Base-by-base conservation (phyloP, 2,329 filamentous ascomycete species). In the Trichophyton rubrum region DNA sequence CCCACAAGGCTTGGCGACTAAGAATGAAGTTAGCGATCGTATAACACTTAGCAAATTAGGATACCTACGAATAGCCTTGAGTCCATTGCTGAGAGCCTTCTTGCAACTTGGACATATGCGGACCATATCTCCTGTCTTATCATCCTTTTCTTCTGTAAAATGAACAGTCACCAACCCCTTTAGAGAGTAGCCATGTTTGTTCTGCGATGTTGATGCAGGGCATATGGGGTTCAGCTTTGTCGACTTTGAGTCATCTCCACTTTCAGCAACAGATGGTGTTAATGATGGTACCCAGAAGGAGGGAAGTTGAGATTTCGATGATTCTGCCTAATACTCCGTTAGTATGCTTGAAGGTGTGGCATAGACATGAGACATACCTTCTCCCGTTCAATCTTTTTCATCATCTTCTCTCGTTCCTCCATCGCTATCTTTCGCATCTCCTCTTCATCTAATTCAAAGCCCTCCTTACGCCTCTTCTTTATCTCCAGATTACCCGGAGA, bases 271-370 rank as follows among this genome's bases (percentile, higher is more conserved):
- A 0, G 79, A 79, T 0, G 90, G 90, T 0, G 88, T 95, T 61
- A 92, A 82, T 0, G 87, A 89, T 0, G 90, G 92, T 11, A 92
- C 87, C 93, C 92, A 97, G 75, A 97, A 97, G 0, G 90, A 95
- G 0, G 90, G 89, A 0, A 96, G 76, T 15, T 81, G 80, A 0
- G 83, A 81, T 72, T 87, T 88, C 7, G 81, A 78, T 2, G 84
- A 81, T 69, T 84, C 73, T 59, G 71, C 71, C 69, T 75, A 60
- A 58, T 59, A 56, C 13, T 3, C 40, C 27, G 35, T 58, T 17
- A 57, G 35, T 4, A 51, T 15, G 4, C 15, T 17, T 4, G n/a
- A 24, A 35, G 33, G 13, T 17, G 6, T 6, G 11, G 2, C 9
- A 13, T 15, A 27, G 24, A 27, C 40, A 51, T 24, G 7, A 60